Evolutionary conservation across 495 filamentous ascomycete species (phyloP), one percentile per base, ranked within the genome.

Genomic region (Penicillium ucsense): DNA sequence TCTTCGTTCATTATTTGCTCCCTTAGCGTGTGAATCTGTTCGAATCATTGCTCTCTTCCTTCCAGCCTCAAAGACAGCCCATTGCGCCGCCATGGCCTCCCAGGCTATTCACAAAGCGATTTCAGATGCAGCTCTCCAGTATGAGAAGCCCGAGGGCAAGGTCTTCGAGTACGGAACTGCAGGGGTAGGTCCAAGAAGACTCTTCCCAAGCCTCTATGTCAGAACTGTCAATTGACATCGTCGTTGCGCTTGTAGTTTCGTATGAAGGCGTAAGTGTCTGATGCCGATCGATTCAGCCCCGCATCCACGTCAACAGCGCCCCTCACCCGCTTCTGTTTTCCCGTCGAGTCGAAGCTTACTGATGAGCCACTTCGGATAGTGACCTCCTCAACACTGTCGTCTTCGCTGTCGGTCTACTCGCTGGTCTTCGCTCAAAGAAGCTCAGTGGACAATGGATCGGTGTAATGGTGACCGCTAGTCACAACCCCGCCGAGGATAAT

Each of bases 401-500:
- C 54, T 96, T 89, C 63, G 80, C 90, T 38, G 89, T 94, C 37
- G 92, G 90, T 39, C 76, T 97, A 46, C 79, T 95, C 32, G 87
- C 94, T 36, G 81, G 86, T 41, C 77, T 97, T n/a, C 86, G 92
- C 35, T 96, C 88, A 36, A 87, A 86, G 61, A 90, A 89, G 63
- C 77, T 90, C 43, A 82, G 83, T 59, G 84, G 88, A 50, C 85
- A 91, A 72, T 85, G 86, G 56, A 94, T 99, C 62, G 92, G 92
- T 63, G 80, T 99, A 43, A 97, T 99, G 92, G 89, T 99, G 64
- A 99, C 92, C 53, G 92, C 92, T 33, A 95, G 88, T 55, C 92
- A 99, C 78, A 99, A 99, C 69, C 88, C 88, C 35, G 88, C 94
- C 3, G 83, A 84, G 57, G 92, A 99, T 68, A 99, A 99, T 71